A percentile compares a stretch with the other conserved stretches of the same genome.
These are phyloP conservation scores for Pleurotus pulmonarius DNA, from an alignment of 768 basidiomycete genomes.

Conservation along the genomic window DNA sequence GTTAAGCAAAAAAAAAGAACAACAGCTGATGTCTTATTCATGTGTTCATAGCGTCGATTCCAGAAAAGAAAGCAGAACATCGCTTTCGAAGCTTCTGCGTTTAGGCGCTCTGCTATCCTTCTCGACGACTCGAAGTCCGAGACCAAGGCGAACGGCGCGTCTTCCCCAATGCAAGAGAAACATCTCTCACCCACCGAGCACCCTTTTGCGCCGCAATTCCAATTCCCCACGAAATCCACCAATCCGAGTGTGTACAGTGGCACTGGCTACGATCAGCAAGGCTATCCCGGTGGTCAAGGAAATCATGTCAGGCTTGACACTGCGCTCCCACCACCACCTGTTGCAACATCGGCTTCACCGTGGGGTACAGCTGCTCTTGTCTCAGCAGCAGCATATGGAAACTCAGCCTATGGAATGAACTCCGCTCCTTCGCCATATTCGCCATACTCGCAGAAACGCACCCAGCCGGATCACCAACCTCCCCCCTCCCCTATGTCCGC, in stretches of 20 bases:
- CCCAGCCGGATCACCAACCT: not conserved
- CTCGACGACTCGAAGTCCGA: slow-evolving; percentile 40
- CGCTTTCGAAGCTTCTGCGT: slow-evolving; percentile 39
- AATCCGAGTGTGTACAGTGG: not conserved
- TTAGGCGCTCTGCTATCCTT: slow-evolving; percentile 61
- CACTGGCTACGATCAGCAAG: not conserved
- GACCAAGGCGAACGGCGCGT: not conserved
- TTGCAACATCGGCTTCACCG: not conserved
- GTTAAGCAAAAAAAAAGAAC: not conserved
- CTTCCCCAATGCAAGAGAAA: not conserved
- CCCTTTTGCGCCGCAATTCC: slow-evolving; percentile 1
- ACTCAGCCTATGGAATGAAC: too few species aligned
- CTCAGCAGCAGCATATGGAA: not conserved
- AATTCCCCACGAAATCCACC: not conserved
- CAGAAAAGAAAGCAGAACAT: slow-evolving; percentile 20
- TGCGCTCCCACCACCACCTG: slow-evolving; percentile 2
- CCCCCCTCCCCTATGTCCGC: not conserved
- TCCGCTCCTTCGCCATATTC: not conserved
- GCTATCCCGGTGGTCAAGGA: not conserved
- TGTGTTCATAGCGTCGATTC: slow-evolving; percentile 35
- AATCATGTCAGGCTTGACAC: not conserved
- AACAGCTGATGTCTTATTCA: not conserved
- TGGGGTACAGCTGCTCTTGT: not conserved
- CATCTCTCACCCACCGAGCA: not conserved
- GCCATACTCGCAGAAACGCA: not conserved